Conservation (phyloP, 441 rosid species). For the Pelargonium myrrhifolium region DNA sequence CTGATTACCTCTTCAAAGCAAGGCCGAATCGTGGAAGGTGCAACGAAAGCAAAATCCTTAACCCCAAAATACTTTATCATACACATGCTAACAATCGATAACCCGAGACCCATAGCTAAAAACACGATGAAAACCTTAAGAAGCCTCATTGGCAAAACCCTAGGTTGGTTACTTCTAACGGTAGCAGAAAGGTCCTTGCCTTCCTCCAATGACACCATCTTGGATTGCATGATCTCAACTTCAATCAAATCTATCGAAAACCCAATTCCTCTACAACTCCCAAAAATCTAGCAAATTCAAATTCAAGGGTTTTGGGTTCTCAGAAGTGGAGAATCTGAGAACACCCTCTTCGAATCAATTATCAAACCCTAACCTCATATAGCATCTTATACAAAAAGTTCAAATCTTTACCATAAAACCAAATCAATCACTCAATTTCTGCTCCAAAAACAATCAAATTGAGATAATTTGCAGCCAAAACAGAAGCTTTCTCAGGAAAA, state of each 20-base stretch:
- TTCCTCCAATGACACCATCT: slow-evolving; percentile 40
- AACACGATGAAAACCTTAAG: slow-evolving; percentile 48
- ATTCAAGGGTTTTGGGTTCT: background rate
- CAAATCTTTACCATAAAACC: no score
- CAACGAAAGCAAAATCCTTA: slow-evolving; percentile 29
- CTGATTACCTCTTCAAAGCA: slow-evolving; percentile 29
- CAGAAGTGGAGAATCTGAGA: no score
- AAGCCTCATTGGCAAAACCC: slow-evolving; percentile 40
- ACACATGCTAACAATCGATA: slow-evolving; percentile 53
- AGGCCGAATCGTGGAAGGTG: slow-evolving; percentile 37
- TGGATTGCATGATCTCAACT: slow-evolving; percentile 21
- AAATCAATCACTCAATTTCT: no score
- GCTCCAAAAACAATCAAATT: no score
- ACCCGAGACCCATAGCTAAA: slow-evolving; percentile 47
- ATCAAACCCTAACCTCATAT: no score
- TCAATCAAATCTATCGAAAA: slow-evolving; percentile 8
- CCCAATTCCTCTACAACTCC: background rate
- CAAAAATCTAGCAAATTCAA: background rate
- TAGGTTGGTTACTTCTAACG: slow-evolving; percentile 35
- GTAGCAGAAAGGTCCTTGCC: slow-evolving; percentile 40
- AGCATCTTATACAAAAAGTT: no score
- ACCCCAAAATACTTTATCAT: slow-evolving; percentile 37
- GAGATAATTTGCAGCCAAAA: no score
- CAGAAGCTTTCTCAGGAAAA: no score
- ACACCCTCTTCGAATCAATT: no score